Evolutionary conservation across 208 protist genomes (phyloP).

Genomic region (Crithidia acanthocephali): DNA sequence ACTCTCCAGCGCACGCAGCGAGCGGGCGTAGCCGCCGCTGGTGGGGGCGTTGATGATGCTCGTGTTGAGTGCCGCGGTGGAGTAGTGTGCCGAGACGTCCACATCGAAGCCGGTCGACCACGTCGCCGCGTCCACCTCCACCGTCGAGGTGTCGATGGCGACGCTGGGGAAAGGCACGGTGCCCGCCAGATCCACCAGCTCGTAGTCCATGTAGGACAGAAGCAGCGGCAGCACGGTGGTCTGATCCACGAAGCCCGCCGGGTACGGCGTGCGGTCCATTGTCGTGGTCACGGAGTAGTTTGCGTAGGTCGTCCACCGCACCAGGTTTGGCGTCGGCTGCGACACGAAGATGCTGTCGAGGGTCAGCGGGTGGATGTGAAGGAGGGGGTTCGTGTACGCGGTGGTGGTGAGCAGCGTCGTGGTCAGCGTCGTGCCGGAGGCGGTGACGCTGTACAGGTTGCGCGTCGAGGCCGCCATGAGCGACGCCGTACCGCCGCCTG

Average conservation of each 20-base stretch:
- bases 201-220: conserved; percentile 38
- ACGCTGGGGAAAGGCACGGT: conserved; percentile 33
- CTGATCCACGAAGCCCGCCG: conserved; percentile 46
- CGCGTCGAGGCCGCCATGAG: conserved; percentile 19
- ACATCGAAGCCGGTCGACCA: conserved; percentile 53
- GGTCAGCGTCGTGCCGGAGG: conserved; percentile 13
- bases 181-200: conserved; percentile 20
- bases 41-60: conserved; percentile 26
- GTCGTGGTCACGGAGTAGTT: conserved; percentile 30
- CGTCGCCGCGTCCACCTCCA: conserved; percentile 28
- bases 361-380: conserved; percentile 44
- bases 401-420: conserved; percentile 11
- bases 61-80: background rate
- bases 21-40: conserved; percentile 15
- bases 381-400: conserved; percentile 20
- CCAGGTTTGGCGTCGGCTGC: conserved; percentile 16
- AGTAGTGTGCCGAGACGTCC: conserved; percentile 27
- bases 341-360: conserved; percentile 59
- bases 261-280: conserved; percentile 49
- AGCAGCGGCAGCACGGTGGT: conserved; percentile 26
- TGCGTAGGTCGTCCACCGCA: conserved; percentile 47
- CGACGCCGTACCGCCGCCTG: background rate
- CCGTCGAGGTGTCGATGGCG: conserved; percentile 13
- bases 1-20: conserved; percentile 25
- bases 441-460: conserved; percentile 23